phyloP scores from a whole-genome alignment of 805 yeast species.

The Priceomyces fermenticarens region DNA sequence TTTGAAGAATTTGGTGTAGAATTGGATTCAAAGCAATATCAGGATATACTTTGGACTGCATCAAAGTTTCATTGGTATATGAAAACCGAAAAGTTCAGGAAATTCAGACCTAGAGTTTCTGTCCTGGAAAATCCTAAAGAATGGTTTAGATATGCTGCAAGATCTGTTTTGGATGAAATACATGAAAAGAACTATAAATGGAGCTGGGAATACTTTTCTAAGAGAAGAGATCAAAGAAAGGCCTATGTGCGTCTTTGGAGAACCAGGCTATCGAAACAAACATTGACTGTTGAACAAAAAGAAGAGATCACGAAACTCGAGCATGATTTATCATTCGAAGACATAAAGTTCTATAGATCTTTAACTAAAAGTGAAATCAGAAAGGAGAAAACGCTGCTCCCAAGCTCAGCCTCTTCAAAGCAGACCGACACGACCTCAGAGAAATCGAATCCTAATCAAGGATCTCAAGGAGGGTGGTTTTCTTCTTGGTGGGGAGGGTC shows the following conservation, averaged over 20 bases:
- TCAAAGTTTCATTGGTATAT: constrained; percentile 77
- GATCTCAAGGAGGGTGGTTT: constrained; percentile 54
- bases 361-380: constrained; percentile 66
- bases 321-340: constrained; percentile 62
- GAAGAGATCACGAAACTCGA: constrained; percentile 53
- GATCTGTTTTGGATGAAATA: constrained; percentile 73
- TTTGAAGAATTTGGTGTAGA: constrained; percentile 90
- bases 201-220: constrained; percentile 83
- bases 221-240: constrained; percentile 69
- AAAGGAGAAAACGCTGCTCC: constrained; percentile 42
- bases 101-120: constrained; percentile 58
- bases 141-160: constrained; percentile 83
- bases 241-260: constrained; percentile 70
- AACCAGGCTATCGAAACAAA: constrained; percentile 42
- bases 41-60: constrained; percentile 75
- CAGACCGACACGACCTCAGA: constrained; percentile 7
- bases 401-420: background rate
- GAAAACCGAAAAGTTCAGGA: constrained; percentile 72
- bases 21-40: constrained; percentile 80
- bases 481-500: constrained; percentile 63
- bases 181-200: constrained; percentile 77
- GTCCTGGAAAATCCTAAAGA: constrained; percentile 62
- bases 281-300: constrained; percentile 26
- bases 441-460: constrained; percentile 11
- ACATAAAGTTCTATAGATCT: constrained; percentile 80